Percentiles rank a stretch among this genome's conserved stretches.
phyloP scores from a whole-genome alignment of 2,329 filamentous ascomycete species.

The Fusarium lyarnte region DNA sequence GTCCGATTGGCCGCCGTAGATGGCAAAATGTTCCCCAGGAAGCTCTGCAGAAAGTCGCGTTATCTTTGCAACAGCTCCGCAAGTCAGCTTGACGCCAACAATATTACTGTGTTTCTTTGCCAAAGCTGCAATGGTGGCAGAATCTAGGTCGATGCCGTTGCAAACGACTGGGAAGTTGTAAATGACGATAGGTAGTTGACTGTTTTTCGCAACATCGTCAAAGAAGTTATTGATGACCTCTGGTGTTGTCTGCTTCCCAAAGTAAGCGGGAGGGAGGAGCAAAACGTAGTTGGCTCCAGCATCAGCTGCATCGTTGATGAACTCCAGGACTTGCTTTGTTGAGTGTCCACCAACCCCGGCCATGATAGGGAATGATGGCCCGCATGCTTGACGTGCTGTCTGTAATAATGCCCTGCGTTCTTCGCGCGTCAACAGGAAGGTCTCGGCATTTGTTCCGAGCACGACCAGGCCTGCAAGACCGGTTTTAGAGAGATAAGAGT shows the following conservation, averaged over 20 bases:
- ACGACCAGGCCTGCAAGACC: constrained; percentile 63
- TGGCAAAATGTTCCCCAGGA: constrained; percentile 65
- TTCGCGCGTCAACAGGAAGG: constrained; percentile 65
- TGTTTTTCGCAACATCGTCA: constrained; percentile 61
- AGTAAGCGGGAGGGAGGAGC: constrained; percentile 71
- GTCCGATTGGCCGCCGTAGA: constrained; percentile 78
- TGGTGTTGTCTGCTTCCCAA: constrained; percentile 68
- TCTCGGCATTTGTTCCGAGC: constrained; percentile 65
- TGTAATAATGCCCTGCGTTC: constrained; percentile 66
- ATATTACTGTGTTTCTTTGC: constrained; percentile 60
- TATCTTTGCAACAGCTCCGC: constrained; percentile 77
- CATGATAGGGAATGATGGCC: constrained; percentile 87
- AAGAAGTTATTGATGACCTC: constrained; percentile 70
- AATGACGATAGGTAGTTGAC: constrained; percentile 66
- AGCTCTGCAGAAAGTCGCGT: constrained; percentile 65
- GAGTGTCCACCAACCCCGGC: constrained; percentile 73
- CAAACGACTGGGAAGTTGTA: constrained; percentile 77
- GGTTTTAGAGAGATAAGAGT: constrained; percentile 59
- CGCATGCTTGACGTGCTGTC: constrained; percentile 76
- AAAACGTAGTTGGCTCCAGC: constrained; percentile 71
- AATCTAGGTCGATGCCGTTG: constrained; percentile 74
- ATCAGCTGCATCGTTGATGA: constrained; percentile 65
- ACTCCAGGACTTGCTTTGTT: constrained; percentile 70
- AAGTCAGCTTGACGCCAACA: constrained; percentile 76
- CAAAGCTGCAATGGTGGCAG: constrained; percentile 60